phyloP scores from a whole-genome alignment of 495 filamentous ascomycete species.

The Aspergillus incahuasiensis region DNA sequence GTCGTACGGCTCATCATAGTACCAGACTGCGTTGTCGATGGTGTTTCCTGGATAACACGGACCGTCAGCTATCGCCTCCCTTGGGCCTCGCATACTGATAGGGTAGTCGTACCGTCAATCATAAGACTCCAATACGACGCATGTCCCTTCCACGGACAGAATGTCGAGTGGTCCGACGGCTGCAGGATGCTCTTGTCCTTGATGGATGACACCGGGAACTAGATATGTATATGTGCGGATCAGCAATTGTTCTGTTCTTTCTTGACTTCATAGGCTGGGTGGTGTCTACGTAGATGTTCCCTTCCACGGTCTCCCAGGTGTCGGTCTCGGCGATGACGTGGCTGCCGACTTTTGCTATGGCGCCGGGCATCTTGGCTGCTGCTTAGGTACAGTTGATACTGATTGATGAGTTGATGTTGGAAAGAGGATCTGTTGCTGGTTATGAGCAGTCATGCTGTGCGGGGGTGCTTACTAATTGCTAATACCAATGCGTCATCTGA shows the following conservation, averaged over 20 bases:
- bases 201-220: constrained; percentile 34
- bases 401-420: too few species aligned
- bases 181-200: constrained; percentile 45
- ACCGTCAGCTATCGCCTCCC: background rate
- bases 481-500: too few species aligned
- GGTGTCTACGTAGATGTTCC: constrained; percentile 64
- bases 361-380: constrained; percentile 42
- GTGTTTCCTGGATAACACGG: constrained; percentile 41
- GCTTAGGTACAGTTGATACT: too few species aligned
- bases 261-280: too few species aligned
- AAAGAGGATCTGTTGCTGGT: too few species aligned
- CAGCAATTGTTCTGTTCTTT: too few species aligned
- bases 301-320: constrained; percentile 61
- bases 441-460: too few species aligned
- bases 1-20: constrained; percentile 56
- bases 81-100: background rate
- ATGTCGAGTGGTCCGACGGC: constrained; percentile 46
- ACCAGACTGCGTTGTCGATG: constrained; percentile 63
- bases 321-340: constrained; percentile 56
- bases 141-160: constrained; percentile 68
- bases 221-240: too few species aligned
- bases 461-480: too few species aligned
- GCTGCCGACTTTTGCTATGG: constrained; percentile 55
- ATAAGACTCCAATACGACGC: constrained; percentile 63
- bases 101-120: constrained; percentile 42